These are phyloP conservation scores for Vitis vinifera DNA, from an alignment of 164 flowering plant species.

Conservation along the genomic window ASM3070453v1 NC_081810.1:1031001-1031500, in stretches of 20 bases:
- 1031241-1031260: conserved; percentile 98
- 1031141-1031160: conserved; percentile 95
- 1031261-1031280: conserved; percentile 81
- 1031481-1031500: conserved; percentile 83
- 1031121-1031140: conserved; percentile 91
- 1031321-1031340: conserved; percentile 89
- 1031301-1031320: conserved; percentile 82
- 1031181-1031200: conserved; percentile 91
- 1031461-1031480: conserved; percentile 66
- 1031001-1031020: conserved; percentile 94
- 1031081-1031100: conserved; percentile 88
- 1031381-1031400: conserved; percentile 95
- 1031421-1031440: conserved; percentile 84
- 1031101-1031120: conserved; percentile 89
- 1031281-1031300: conserved; percentile 86
- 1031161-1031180: conserved; percentile 88
- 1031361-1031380: conserved; percentile 64
- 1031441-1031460: conserved; percentile 88
- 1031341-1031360: conserved; percentile 77
- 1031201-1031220: conserved; percentile 78
- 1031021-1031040: conserved; percentile 84
- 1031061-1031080: conserved; percentile 97
- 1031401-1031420: conserved; percentile 78
- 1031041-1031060: conserved; percentile 81
- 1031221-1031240: conserved; percentile 85